Evolutionary conservation across 495 filamentous ascomycete genomes (phyloP).

Genomic region (Talaromyces ruber): DNA sequence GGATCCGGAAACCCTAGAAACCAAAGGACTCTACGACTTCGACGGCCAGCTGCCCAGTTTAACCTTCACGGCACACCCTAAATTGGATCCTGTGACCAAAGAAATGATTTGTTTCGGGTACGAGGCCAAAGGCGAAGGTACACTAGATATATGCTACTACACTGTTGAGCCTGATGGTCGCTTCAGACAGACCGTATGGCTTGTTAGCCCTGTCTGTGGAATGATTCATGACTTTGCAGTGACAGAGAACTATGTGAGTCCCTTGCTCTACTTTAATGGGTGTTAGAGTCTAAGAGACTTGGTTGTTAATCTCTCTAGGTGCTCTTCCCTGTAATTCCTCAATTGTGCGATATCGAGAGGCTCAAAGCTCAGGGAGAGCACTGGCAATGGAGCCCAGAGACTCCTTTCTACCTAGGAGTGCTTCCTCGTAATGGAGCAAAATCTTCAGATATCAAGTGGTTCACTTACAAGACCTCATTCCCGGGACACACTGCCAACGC

Average conservation of each 20-base stretch:
- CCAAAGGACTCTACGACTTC: slow-evolving; percentile 44
- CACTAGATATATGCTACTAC: slow-evolving; percentile 40
- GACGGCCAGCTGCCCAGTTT: slow-evolving; percentile 44
- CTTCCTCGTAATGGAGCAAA: slow-evolving; percentile 40
- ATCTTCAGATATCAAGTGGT: slow-evolving; percentile 33
- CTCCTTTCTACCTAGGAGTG: slow-evolving; percentile 42
- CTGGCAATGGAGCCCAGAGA: slow-evolving; percentile 45
- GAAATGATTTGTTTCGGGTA: slow-evolving; percentile 52
- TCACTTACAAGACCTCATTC: slow-evolving; percentile 19
- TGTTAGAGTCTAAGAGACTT: not conserved
- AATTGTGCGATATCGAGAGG: slow-evolving; percentile 39
- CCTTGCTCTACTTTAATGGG: not conserved
- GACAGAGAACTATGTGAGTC: slow-evolving; percentile 35
- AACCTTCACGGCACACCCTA: slow-evolving; percentile 55
- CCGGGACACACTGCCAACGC: slow-evolving; percentile 42
- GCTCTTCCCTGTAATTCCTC: slow-evolving; percentile 42
- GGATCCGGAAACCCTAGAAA: slow-evolving; percentile 48
- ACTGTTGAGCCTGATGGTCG: slow-evolving; percentile 30
- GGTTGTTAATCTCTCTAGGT: slow-evolving; percentile 13
- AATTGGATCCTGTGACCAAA: slow-evolving; percentile 47
- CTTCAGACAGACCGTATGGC: slow-evolving; percentile 36
- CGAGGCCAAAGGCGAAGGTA: slow-evolving; percentile 38
- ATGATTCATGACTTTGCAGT: slow-evolving; percentile 52
- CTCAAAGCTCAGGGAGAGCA: slow-evolving; percentile 46
- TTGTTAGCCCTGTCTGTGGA: slow-evolving; percentile 41